Percentiles rank a stretch among this genome's conserved stretches.
Conservation (phyloP, 2,329 filamentous ascomycete genomes). For the Tolypocladium ophioglossoides region DNA sequence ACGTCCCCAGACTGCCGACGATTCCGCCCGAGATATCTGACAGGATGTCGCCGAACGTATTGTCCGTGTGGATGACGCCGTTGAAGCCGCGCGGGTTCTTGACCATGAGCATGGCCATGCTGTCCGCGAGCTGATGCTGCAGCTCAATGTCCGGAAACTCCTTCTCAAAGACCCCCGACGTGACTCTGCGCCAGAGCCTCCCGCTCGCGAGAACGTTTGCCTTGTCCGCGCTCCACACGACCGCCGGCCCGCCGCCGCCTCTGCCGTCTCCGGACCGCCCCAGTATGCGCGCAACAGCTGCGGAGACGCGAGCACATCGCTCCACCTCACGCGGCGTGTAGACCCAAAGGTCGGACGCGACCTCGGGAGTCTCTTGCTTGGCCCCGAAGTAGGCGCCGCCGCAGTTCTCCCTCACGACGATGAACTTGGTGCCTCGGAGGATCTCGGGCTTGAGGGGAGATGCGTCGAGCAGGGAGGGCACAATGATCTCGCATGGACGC, state of each 20-base stretch:
- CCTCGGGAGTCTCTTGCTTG: conserved; percentile 31
- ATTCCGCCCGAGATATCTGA: conserved; percentile 35
- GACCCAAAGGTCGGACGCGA: conserved; percentile 36
- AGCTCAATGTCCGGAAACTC: conserved; percentile 33
- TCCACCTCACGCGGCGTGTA: conserved; percentile 35
- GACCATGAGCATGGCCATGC: conserved; percentile 36
- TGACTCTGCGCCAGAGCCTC: conserved; percentile 35
- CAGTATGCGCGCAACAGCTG: conserved; percentile 28
- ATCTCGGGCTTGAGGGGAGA: conserved; percentile 34
- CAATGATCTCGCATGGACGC: conserved; percentile 35
- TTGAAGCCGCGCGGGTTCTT: conserved; percentile 35
- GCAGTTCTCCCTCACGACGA: conserved; percentile 39
- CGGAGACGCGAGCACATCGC: conserved; percentile 33
- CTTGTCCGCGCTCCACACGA: conserved; percentile 39
- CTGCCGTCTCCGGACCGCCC: conserved; percentile 12
- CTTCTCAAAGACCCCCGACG: conserved; percentile 25
- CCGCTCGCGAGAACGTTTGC: conserved; percentile 41
- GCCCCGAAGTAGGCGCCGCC: conserved; percentile 39
- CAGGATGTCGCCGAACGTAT: conserved; percentile 37
- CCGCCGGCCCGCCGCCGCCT: conserved; percentile 19
- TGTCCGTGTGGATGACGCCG: conserved; percentile 35
- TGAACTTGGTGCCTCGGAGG: conserved; percentile 34
- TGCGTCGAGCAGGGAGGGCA: conserved; percentile 25
- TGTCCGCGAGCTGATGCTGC: conserved; percentile 35
- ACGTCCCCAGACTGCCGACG: conserved; percentile 31